phyloP scores from a whole-genome alignment of 1,284 basidiomycete genomes.

The Pholiota adiposa region DNA sequence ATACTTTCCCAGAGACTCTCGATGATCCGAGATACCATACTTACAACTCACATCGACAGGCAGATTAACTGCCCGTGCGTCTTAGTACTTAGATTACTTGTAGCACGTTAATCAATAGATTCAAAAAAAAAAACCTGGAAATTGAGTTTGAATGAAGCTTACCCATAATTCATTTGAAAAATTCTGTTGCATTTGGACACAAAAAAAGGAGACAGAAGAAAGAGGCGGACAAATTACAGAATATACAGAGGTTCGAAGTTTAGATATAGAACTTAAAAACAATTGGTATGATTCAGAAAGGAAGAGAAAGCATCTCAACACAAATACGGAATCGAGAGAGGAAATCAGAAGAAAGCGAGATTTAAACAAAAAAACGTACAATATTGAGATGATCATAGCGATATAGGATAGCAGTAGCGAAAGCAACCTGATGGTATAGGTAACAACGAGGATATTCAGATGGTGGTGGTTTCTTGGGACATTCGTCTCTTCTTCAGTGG shows the following conservation, averaged over 20 bases:
- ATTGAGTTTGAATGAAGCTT: too few species aligned
- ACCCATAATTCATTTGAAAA: too few species aligned
- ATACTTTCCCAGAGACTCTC: too few species aligned
- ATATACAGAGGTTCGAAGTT: constrained; percentile 13
- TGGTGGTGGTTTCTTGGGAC: constrained; percentile 22
- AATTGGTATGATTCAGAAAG: constrained; percentile 3
- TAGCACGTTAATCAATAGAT: too few species aligned
- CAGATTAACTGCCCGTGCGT: too few species aligned
- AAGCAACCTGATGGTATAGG: constrained; percentile 24
- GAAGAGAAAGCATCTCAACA: constrained; percentile 6
- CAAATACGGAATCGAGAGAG: constrained; percentile 9
- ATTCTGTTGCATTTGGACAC: too few species aligned
- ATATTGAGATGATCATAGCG: constrained; percentile 30
- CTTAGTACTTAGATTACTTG: too few species aligned
- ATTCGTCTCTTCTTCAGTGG: constrained; percentile 50
- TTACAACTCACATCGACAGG: too few species aligned
- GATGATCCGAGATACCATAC: too few species aligned
- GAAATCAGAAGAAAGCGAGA: constrained; percentile 20
- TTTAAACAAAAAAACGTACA: constrained; percentile 26
- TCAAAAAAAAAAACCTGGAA: too few species aligned
- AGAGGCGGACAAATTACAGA: constrained; percentile 12
- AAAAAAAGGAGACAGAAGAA: constrained; percentile 12
- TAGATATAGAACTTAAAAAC: not conserved
- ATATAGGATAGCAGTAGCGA: constrained; percentile 32
- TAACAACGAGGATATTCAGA: constrained; percentile 15